Evolutionary conservation across 2,329 filamentous ascomycete species (phyloP), one percentile per base, ranked within the genome.

Genomic region (Xylaria sp.): DNA sequence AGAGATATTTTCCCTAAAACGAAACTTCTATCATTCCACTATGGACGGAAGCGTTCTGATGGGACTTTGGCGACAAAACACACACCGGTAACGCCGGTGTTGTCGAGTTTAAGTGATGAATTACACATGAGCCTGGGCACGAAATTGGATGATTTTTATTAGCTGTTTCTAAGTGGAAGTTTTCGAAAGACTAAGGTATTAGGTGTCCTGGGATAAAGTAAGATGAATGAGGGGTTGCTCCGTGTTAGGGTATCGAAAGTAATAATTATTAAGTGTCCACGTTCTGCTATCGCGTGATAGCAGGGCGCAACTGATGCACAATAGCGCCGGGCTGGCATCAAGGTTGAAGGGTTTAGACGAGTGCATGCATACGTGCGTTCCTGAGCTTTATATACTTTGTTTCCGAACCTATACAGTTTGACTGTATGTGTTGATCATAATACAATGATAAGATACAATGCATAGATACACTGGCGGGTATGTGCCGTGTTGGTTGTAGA

Each of bases 401-500:
- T 48, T 17, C 25, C 21, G 27, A 46, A 31, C 23, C 48, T 46
- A 21, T 44, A 40, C 33, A 33, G 47, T 17, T 43, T 29, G 44
- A 41, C 44, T 37, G n/a, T 58, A 55, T 55, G 15, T 35, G 25
- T 43, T 58, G 52, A 37, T 62, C 60, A 57, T 66, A 58, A 54
- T 69, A 68, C 63, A 67, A 55, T 62, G 43, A 54, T 71, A 69
- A 64, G 48, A 58, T 70, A 71, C 68, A 71, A 65, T 67, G 54
- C 68, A 58, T 71, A 68, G 43, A 61, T 70, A 68, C 67, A 68
- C 60, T 65, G 58, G 60, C 31, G 51, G 51, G 60, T 17, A 41
- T 58, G 31, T 40, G 51, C 52, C 58, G 3, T 9, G 19, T n/a
- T 54, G 25, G 38, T 54, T 38, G 44, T 58, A 54, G 15, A 62